phyloP scores from a whole-genome alignment of 352 stramenopile genomes.

The Phytophthora palmivora region DNA sequence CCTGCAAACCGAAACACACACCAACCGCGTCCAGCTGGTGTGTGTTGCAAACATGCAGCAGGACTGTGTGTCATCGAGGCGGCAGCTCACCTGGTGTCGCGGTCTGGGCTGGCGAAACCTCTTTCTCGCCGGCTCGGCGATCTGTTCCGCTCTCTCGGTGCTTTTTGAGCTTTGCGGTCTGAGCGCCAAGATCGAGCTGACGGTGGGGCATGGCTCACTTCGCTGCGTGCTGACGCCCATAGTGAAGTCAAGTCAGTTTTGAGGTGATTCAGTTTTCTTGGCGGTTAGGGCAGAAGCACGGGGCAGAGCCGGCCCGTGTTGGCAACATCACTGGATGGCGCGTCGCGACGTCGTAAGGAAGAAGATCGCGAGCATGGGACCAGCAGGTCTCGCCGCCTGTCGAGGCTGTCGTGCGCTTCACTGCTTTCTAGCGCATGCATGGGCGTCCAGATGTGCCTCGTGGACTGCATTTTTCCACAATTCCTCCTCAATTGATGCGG shows the following conservation, averaged over 20 bases:
- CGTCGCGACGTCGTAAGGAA: slow-evolving; percentile 35
- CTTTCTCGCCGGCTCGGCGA: slow-evolving; percentile 3
- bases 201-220: slow-evolving; percentile 23
- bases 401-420: slow-evolving; percentile 9
- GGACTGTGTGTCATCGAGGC: slow-evolving; percentile 8
- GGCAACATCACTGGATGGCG: slow-evolving; percentile 40
- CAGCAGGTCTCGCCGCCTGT: slow-evolving; percentile 15
- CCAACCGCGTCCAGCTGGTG: slow-evolving; percentile 31
- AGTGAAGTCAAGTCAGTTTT: slow-evolving; percentile 32
- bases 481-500: slow-evolving; percentile 40
- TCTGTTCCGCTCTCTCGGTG: slow-evolving; percentile 39
- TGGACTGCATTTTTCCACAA: slow-evolving; percentile 23
- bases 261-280: slow-evolving; percentile 41
- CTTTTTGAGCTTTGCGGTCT: slow-evolving; percentile 38
- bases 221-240: slow-evolving; percentile 28
- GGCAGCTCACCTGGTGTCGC: slow-evolving; percentile 29
- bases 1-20: slow-evolving; percentile 34
- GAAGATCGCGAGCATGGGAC: slow-evolving; percentile 34
- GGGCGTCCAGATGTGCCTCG: not conserved
- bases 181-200: slow-evolving; percentile 40
- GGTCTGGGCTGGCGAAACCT: slow-evolving; percentile 18
- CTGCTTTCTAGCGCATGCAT: not conserved
- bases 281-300: slow-evolving; percentile 39
- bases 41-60: slow-evolving; percentile 27
- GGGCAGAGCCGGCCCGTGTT: slow-evolving; percentile 24